Conservation (phyloP, 306 rosid genomes). For the Citrullus colocynthis region DNA sequence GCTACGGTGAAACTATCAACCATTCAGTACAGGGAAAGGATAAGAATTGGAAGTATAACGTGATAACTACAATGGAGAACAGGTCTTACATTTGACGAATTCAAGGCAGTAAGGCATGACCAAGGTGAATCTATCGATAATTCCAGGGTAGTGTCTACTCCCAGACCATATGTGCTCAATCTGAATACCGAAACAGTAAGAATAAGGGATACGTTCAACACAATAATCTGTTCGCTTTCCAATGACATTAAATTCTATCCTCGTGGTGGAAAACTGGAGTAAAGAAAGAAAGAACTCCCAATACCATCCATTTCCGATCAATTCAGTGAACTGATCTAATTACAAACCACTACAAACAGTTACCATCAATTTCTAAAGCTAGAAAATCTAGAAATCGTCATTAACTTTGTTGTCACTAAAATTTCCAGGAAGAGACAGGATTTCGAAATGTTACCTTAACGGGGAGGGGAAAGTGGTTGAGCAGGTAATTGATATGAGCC, state of each 20-base stretch:
- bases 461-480: conserved; percentile 40
- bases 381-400: neutral
- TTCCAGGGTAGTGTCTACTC: conserved; percentile 36
- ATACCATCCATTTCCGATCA: neutral
- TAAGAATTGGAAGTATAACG: neutral
- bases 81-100: conserved; percentile 52
- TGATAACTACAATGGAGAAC: neutral
- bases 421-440: conserved; percentile 2
- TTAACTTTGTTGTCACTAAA: neutral
- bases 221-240: neutral
- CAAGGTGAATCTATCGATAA: conserved; percentile 69
- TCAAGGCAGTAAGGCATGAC: conserved; percentile 81
- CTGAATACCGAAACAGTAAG: conserved; percentile 24
- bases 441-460: conserved; percentile 38
- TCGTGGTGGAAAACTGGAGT: neutral
- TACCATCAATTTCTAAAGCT: neutral
- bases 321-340: neutral
- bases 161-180: conserved; percentile 83
- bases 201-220: neutral
- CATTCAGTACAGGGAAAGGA: neutral
- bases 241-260: neutral
- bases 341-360: neutral
- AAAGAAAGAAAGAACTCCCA: neutral
- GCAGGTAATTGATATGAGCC: conserved; percentile 65
- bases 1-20: neutral